Percentiles rank a stretch among this genome's conserved stretches.
These are phyloP conservation scores for Physcomitrium patens DNA, from an alignment of 225 moss, liverwort and hornwort genomes.

Conservation along the genomic window DNA sequence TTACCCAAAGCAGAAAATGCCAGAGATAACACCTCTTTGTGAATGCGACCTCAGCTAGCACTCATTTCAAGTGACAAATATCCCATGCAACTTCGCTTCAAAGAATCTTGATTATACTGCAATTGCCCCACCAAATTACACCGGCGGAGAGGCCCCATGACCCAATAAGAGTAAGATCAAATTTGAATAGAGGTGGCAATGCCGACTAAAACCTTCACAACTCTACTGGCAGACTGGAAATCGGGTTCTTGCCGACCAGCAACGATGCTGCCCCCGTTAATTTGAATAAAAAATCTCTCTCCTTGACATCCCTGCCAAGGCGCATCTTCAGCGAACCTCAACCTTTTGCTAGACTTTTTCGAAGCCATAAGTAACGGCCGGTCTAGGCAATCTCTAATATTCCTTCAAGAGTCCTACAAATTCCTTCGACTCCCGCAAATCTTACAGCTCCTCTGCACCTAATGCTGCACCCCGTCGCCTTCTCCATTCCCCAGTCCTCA, in stretches of 20 bases:
- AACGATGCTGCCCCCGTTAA: slow-evolving; percentile 53
- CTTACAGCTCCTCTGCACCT: neutral
- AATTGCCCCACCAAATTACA: no score
- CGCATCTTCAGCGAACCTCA: slow-evolving; percentile 63
- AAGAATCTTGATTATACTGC: no score
- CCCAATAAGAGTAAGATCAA: neutral
- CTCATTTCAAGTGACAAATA: no score
- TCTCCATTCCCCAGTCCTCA: neutral
- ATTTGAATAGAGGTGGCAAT: neutral
- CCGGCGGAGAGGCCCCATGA: no score
- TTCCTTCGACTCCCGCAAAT: neutral
- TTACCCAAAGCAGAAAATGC: no score
- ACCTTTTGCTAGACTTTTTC: slow-evolving; percentile 37
- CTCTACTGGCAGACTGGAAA: slow-evolving; percentile 64
- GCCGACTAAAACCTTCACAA: slow-evolving; percentile 51
- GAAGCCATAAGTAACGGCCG: slow-evolving; percentile 39
- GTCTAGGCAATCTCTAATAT: neutral
- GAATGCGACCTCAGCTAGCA: no score
- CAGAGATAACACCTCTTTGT: no score
- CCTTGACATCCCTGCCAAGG: slow-evolving; percentile 64
- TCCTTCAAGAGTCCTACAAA: neutral
- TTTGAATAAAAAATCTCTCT: slow-evolving; percentile 59
- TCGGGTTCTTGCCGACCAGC: slow-evolving; percentile 61
- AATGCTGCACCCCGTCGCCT: neutral
- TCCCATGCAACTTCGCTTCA: no score